Evolutionary conservation across 495 filamentous ascomycete species (phyloP).

Genomic region (Neurospora sp.): DNA sequence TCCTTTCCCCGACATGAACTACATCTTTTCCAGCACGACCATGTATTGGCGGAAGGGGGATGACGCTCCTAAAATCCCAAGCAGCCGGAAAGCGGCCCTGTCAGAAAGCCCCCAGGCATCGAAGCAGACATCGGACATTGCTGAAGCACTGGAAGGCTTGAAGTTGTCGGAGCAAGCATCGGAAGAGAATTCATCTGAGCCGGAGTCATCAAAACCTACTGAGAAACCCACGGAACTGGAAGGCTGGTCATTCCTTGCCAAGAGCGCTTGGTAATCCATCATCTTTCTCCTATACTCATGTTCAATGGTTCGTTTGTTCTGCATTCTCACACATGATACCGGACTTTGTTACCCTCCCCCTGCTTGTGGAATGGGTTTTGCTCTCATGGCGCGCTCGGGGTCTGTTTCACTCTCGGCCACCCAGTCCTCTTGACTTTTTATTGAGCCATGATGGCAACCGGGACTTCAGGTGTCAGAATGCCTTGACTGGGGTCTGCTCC

Average conservation of each 20-base stretch:
- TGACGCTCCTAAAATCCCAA: neutral
- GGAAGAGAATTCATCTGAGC: neutral
- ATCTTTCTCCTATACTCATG: neutral
- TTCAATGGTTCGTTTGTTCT: neutral
- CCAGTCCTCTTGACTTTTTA: neutral
- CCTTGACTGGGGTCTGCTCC: neutral
- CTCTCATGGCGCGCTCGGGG: neutral
- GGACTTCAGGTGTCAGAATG: neutral
- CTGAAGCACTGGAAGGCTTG: neutral
- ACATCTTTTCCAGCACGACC: constrained; percentile 29
- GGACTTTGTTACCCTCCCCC: neutral
- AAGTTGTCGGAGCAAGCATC: neutral
- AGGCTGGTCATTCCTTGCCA: neutral
- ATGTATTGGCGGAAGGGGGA: constrained; percentile 24
- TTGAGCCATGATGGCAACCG: neutral
- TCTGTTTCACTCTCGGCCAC: neutral
- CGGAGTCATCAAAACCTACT: neutral
- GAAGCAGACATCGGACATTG: neutral
- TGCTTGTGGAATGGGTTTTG: neutral
- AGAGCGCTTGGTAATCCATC: neutral
- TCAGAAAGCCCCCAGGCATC: neutral
- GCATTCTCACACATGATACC: neutral
- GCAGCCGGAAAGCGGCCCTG: neutral
- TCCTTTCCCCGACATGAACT: constrained; percentile 28
- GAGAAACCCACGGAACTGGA: neutral